Conservation (phyloP, 2,329 filamentous ascomycete genomes). For the Ceratocystis huliohia region DNA sequence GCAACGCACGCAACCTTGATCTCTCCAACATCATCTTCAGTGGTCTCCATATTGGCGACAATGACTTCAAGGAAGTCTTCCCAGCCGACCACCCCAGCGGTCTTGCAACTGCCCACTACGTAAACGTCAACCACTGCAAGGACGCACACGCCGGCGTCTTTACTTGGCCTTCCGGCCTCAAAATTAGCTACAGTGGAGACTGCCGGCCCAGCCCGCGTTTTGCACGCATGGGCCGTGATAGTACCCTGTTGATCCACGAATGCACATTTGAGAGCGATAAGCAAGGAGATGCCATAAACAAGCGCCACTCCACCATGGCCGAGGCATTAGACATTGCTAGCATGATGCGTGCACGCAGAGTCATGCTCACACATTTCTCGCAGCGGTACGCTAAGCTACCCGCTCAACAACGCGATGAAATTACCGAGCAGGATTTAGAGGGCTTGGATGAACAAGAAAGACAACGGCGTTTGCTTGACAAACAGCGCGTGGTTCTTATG, state of each 20-base stretch:
- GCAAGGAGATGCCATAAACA: slow-evolving; percentile 60
- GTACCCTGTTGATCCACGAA: slow-evolving; percentile 84
- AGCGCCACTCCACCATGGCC: slow-evolving; percentile 79
- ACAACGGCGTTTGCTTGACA: slow-evolving; percentile 33
- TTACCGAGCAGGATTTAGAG: slow-evolving; percentile 32
- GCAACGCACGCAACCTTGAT: slow-evolving; percentile 63
- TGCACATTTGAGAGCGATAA: slow-evolving; percentile 91
- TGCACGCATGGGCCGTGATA: slow-evolving; percentile 54
- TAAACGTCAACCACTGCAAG: slow-evolving; percentile 64
- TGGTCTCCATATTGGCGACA: slow-evolving; percentile 20
- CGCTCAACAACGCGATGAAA: slow-evolving; percentile 36
- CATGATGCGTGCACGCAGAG: slow-evolving; percentile 64
- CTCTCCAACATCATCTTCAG: slow-evolving; percentile 39
- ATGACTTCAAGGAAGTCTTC: slow-evolving; percentile 27
- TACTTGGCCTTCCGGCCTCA: slow-evolving; percentile 67
- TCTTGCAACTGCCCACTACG: slow-evolving; percentile 53
- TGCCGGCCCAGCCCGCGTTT: slow-evolving; percentile 68
- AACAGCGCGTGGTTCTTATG: slow-evolving; percentile 48
- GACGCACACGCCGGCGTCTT: slow-evolving; percentile 64
- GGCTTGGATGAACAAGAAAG: slow-evolving; percentile 23
- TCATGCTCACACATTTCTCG: slow-evolving; percentile 86
- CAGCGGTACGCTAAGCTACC: slow-evolving; percentile 79
- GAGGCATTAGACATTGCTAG: slow-evolving; percentile 72
- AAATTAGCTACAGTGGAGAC: slow-evolving; percentile 87
- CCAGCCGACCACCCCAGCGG: slow-evolving; percentile 39